Conservation (phyloP, 176 grass and related monocot genomes). For the Carex pumila region DNA sequence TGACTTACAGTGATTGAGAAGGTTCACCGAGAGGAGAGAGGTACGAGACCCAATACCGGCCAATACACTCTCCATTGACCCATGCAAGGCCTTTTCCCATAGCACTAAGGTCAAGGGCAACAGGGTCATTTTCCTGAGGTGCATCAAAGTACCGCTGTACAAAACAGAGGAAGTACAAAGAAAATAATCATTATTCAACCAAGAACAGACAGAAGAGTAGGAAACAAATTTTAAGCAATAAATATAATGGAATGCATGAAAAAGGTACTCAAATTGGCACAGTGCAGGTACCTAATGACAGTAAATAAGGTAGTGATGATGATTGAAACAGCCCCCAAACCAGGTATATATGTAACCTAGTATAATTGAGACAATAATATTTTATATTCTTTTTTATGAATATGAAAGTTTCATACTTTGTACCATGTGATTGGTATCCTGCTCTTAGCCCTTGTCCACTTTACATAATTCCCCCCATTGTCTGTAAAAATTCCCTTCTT, state of each 20-base stretch:
- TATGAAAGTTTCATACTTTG: slow-evolving; percentile 18
- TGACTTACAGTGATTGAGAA: slow-evolving; percentile 54
- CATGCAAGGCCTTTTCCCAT: slow-evolving; percentile 69
- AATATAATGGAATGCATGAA: neutral
- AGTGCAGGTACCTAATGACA: neutral
- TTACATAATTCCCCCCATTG: slow-evolving; percentile 24
- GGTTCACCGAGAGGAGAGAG: slow-evolving; percentile 52
- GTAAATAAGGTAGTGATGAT: neutral
- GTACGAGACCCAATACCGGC: slow-evolving; percentile 80
- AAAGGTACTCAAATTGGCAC: neutral
- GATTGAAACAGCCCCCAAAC: neutral
- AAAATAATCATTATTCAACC: neutral
- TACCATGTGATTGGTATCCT: slow-evolving; percentile 54
- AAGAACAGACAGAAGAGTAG: neutral
- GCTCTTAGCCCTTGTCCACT: slow-evolving; percentile 28
- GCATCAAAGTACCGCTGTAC: slow-evolving; percentile 46
- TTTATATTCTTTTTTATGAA: neutral
- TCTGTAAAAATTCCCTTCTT: slow-evolving; percentile 25
- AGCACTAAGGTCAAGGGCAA: slow-evolving; percentile 51
- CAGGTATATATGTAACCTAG: neutral
- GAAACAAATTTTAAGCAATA: neutral
- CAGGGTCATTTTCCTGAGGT: slow-evolving; percentile 39
- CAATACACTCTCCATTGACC: slow-evolving; percentile 58
- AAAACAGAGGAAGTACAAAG: neutral
- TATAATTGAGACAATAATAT: neutral